Conservation (phyloP, 1,284 basidiomycete species). For the Ceratobasidium sp. region DNA sequence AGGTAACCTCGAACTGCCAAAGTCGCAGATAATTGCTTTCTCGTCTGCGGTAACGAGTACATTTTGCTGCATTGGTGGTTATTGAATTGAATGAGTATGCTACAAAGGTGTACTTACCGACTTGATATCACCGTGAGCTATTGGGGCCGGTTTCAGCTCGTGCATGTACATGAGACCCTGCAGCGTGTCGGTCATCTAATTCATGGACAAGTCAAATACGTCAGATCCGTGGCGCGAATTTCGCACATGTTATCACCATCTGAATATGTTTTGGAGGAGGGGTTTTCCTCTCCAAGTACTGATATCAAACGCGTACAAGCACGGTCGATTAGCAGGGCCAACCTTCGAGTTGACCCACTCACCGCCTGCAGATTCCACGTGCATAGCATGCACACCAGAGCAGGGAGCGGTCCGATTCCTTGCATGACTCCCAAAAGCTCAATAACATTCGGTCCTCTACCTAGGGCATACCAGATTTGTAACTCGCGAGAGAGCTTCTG, state of each 20-base stretch:
- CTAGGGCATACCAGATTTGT: slow-evolving; percentile 29
- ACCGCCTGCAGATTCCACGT: slow-evolving; percentile 30
- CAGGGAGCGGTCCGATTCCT: not conserved
- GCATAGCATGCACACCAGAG: slow-evolving; percentile 4
- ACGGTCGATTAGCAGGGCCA: not conserved
- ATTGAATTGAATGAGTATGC: no score
- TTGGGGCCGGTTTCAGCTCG: not conserved
- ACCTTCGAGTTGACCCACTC: not conserved
- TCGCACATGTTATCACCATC: not conserved
- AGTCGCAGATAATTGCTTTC: slow-evolving; percentile 25
- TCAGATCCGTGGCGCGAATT: not conserved
- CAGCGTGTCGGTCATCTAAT: slow-evolving; percentile 29
- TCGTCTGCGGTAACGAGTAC: slow-evolving; percentile 21
- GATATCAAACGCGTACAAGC: not conserved
- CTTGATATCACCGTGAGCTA: slow-evolving; percentile 33
- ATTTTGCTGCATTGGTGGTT: no score
- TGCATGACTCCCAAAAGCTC: slow-evolving; percentile 2
- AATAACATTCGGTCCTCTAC: slow-evolving; percentile 3
- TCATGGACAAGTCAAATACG: not conserved
- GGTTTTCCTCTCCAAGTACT: slow-evolving; percentile 25
- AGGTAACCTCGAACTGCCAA: slow-evolving; percentile 14
- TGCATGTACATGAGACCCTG: slow-evolving; percentile 25
- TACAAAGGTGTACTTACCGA: not conserved
- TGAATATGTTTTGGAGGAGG: slow-evolving; percentile 29
- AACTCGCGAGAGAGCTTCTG: slow-evolving; percentile 40